Evolutionary conservation across 2,329 filamentous ascomycete species (phyloP).

Genomic region (Aureobasidium subglaciale): DNA sequence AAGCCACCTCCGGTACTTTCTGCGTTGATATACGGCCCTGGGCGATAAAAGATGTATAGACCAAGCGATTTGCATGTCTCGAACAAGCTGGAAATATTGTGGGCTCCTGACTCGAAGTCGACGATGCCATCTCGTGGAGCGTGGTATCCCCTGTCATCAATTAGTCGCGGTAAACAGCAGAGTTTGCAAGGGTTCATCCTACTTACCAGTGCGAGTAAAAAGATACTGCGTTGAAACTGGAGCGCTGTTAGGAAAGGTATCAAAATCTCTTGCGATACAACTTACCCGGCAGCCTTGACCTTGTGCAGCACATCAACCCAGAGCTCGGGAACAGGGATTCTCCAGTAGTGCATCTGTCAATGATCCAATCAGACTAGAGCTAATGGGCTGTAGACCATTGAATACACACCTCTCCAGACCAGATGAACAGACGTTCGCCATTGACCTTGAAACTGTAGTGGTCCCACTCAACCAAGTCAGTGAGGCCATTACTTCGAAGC

Average conservation of each 20-base stretch:
- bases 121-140: slow-evolving; percentile 10
- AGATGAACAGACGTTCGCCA: slow-evolving; percentile 45
- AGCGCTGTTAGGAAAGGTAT: not conserved
- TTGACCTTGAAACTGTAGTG: slow-evolving; percentile 48
- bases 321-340: slow-evolving; percentile 44
- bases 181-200: not conserved
- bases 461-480: slow-evolving; percentile 46
- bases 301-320: slow-evolving; percentile 47
- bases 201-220: slow-evolving; percentile 16
- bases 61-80: slow-evolving; percentile 48
- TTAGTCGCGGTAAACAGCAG: not conserved
- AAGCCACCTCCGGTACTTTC: slow-evolving; percentile 56
- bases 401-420: slow-evolving; percentile 40
- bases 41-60: slow-evolving; percentile 43
- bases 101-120: slow-evolving; percentile 48
- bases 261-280: not conserved
- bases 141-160: not conserved
- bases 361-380: not conserved
- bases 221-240: slow-evolving; percentile 36
- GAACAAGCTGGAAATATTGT: slow-evolving; percentile 47
- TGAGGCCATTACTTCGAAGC: slow-evolving; percentile 21
- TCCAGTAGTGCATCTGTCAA: slow-evolving; percentile 43
- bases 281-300: slow-evolving; percentile 41
- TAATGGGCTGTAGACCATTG: not conserved
- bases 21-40: slow-evolving; percentile 46